A percentile compares a stretch with the other conserved stretches of the same genome.
Conservation (phyloP, 208 protist species). For the Acanthamoeba sp. region DNA sequence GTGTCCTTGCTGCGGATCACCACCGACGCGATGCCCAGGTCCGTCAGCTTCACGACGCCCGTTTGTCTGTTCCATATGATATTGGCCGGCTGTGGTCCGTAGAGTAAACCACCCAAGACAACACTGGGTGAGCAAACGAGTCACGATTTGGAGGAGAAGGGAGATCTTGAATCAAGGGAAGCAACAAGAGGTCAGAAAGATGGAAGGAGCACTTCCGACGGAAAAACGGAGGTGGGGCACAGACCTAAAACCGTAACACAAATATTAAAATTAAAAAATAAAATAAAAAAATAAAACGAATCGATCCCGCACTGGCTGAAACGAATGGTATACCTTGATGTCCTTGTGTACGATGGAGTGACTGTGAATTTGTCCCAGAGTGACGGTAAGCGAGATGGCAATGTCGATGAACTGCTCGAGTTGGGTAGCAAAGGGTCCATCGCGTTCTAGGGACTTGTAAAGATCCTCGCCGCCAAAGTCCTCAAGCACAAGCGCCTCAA, state of each 20-base stretch:
- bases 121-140: no score
- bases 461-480: constrained; percentile 55
- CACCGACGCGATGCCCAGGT: constrained; percentile 34
- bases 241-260: not conserved
- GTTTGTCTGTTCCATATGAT: constrained; percentile 60
- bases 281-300: not conserved
- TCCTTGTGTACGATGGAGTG: constrained; percentile 66
- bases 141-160: no score
- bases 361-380: constrained; percentile 33
- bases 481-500: constrained; percentile 51
- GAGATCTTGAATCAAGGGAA: no score
- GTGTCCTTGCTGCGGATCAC: constrained; percentile 33
- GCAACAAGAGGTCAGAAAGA: not conserved
- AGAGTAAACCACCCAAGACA: not conserved
- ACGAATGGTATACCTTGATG: constrained; percentile 23
- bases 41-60: constrained; percentile 40
- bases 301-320: no score
- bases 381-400: not conserved
- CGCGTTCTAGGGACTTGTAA: not conserved
- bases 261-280: not conserved
- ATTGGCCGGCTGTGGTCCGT: not conserved
- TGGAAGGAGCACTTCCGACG: not conserved
- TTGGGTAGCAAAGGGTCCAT: not conserved
- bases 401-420: constrained; percentile 46
- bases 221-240: no score